A percentile compares a stretch with the other conserved stretches of the same genome.
Conservation (phyloP, 2,329 filamentous ascomycete genomes). For the Microsporum audouinii region DNA sequence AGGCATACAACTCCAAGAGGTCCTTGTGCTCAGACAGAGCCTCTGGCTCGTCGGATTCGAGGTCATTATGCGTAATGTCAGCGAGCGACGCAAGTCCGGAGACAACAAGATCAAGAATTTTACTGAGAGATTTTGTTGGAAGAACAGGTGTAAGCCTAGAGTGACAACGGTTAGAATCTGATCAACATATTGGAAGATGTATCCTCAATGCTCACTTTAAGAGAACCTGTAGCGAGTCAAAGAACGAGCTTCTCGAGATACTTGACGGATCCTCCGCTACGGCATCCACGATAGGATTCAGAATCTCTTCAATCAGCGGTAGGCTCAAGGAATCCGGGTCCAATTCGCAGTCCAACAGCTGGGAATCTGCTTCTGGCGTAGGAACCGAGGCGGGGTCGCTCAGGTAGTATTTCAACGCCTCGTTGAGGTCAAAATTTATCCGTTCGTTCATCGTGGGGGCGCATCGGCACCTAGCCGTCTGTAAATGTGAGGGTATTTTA, state of each 20-base stretch:
- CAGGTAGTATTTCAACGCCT: conserved; percentile 92
- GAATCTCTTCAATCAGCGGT: conserved; percentile 65
- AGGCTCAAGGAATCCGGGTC: conserved; percentile 74
- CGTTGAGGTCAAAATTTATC: conserved; percentile 86
- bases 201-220: conserved; percentile 66
- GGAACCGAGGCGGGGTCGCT: conserved; percentile 75
- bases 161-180: conserved; percentile 28
- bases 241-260: conserved; percentile 62
- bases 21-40: conserved; percentile 76
- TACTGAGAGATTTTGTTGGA: conserved; percentile 73
- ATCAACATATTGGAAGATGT: conserved; percentile 41
- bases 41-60: conserved; percentile 87
- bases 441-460: conserved; percentile 49
- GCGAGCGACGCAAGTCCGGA: conserved; percentile 78
- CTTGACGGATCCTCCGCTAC: conserved; percentile 86
- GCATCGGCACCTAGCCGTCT: background rate
- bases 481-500: background rate
- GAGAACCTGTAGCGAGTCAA: conserved; percentile 90
- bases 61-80: conserved; percentile 71
- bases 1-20: conserved; percentile 85
- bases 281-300: conserved; percentile 87
- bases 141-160: conserved; percentile 72
- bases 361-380: conserved; percentile 73
- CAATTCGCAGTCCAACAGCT: conserved; percentile 82
- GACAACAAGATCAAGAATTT: conserved; percentile 80